Conservation (phyloP, 345 rosid species). For the Citrus australasica region DNA sequence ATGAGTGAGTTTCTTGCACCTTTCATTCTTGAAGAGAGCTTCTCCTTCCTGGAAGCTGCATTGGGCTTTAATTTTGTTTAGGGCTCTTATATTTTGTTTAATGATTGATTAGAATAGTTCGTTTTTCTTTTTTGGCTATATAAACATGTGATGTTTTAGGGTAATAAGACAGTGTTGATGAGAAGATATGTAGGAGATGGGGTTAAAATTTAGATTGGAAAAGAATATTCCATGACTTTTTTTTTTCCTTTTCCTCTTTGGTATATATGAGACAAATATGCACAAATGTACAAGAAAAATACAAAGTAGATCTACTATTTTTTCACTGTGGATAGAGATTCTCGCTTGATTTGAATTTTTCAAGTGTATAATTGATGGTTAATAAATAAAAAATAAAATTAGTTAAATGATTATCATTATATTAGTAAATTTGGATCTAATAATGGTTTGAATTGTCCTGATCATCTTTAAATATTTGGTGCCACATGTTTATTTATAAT, state of each 20-base stretch:
- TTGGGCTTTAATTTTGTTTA: neutral
- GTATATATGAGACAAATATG: neutral
- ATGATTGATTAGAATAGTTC: neutral
- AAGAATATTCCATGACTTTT: neutral
- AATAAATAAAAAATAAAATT: no score
- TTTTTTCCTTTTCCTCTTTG: neutral
- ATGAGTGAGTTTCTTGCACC: constrained; percentile 26
- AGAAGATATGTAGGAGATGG: neutral
- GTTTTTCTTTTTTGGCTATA: neutral
- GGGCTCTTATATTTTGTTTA: neutral
- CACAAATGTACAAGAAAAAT: no score
- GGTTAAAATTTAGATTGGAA: neutral
- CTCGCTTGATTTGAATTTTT: no score
- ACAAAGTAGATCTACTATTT: no score
- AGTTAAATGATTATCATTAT: no score
- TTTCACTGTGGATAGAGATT: no score
- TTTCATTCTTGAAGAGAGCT: constrained; percentile 18
- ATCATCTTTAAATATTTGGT: no score
- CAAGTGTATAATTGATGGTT: no score
- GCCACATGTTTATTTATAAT: no score
- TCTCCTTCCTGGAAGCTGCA: constrained; percentile 32
- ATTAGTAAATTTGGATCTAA: no score
- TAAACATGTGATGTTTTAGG: neutral
- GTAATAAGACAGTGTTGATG: neutral
- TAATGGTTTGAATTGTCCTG: no score